Percentiles rank a stretch among this genome's conserved stretches.
Evolutionary conservation across 768 basidiomycete genomes (phyloP).

Genomic region (Leucosporidium creatinivorum): DNA sequence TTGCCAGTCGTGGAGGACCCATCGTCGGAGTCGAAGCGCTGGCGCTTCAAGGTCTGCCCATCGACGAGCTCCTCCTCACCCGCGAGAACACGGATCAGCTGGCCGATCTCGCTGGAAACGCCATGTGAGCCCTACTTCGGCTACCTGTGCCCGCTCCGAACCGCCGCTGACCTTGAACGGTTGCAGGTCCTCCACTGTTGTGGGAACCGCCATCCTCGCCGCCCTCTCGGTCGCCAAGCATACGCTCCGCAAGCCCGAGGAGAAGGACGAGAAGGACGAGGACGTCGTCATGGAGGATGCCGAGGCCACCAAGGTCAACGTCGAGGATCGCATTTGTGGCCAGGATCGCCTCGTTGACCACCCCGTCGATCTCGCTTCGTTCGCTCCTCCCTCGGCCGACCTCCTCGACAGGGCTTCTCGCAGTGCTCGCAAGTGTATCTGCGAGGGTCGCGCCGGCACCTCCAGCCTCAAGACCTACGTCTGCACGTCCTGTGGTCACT

Average conservation of each 20-base stretch:
- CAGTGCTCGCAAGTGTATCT: conserved; percentile 75
- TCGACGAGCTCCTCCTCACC: conserved; percentile 82
- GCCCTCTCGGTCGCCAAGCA: conserved; percentile 60
- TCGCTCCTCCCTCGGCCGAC: conserved; percentile 45
- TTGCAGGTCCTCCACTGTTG: conserved; percentile 70
- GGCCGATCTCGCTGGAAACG: conserved; percentile 90
- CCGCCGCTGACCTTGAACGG: background rate
- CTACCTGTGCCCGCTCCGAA: background rate
- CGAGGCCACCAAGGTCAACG: conserved; percentile 57
- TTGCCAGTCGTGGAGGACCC: conserved; percentile 90
- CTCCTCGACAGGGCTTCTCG: conserved; percentile 59
- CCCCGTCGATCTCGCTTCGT: conserved; percentile 22
- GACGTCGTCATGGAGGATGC: conserved; percentile 41
- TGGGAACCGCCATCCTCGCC: conserved; percentile 78
- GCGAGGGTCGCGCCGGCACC: conserved; percentile 77
- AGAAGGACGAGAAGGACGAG: background rate
- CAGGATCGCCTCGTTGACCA: conserved; percentile 53
- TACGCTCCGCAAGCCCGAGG: conserved; percentile 6
- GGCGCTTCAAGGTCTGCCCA: conserved; percentile 87
- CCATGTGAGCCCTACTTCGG: conserved; percentile 54
- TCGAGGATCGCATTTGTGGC: conserved; percentile 54
- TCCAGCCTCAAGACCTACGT: conserved; percentile 58
- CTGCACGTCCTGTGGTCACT: conserved; percentile 68
- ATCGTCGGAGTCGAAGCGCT: conserved; percentile 90
- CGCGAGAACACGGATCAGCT: conserved; percentile 89